A percentile compares a stretch with the other conserved stretches of the same genome.
These are phyloP conservation scores for Cryphonectria carpinicola DNA, from an alignment of 2,329 filamentous ascomycete species.

Conservation along the genomic window DNA sequence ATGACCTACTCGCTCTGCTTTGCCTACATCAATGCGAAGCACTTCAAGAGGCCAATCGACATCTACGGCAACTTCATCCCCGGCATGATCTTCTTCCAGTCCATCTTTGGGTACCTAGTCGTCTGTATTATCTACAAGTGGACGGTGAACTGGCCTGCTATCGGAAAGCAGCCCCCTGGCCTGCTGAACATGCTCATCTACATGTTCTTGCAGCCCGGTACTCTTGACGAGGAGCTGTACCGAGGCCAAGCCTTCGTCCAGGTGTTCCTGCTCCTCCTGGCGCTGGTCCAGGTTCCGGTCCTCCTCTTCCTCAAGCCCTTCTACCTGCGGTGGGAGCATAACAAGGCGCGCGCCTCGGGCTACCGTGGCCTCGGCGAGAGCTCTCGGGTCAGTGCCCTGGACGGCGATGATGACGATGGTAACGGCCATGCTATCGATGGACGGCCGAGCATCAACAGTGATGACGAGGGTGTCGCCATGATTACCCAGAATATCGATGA, in stretches of 20 bases:
- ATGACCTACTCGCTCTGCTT: constrained; percentile 99
- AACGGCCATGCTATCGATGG: constrained; percentile 68
- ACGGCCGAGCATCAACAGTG: constrained; percentile 57
- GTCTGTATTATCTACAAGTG: constrained; percentile 97
- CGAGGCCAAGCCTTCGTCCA: constrained; percentile 77
- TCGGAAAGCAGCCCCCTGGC: constrained; percentile 73
- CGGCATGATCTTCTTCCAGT: constrained; percentile 99
- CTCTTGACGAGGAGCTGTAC: constrained; percentile 74
- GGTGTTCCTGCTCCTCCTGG: constrained; percentile 76
- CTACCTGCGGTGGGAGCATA: constrained; percentile 93
- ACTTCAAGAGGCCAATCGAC: constrained; percentile 94
- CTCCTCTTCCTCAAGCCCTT: constrained; percentile 94
- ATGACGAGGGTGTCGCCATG: constrained; percentile 83
- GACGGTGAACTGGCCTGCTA: constrained; percentile 81
- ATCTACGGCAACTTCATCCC: constrained; percentile 98
- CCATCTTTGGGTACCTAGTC: constrained; percentile 96
- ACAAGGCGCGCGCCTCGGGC: constrained; percentile 81
- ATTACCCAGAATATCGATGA: constrained; percentile 81
- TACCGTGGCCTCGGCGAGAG: constrained; percentile 93
- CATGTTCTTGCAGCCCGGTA: constrained; percentile 94
- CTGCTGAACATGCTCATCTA: constrained; percentile 99
- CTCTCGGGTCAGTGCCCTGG: constrained; percentile 84
- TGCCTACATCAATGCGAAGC: constrained; percentile 87
- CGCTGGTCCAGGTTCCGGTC: constrained; percentile 84
- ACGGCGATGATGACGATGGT: constrained; percentile 79